Conservation (phyloP, 2,329 filamentous ascomycete species). For the Cercospora beticola region DNA sequence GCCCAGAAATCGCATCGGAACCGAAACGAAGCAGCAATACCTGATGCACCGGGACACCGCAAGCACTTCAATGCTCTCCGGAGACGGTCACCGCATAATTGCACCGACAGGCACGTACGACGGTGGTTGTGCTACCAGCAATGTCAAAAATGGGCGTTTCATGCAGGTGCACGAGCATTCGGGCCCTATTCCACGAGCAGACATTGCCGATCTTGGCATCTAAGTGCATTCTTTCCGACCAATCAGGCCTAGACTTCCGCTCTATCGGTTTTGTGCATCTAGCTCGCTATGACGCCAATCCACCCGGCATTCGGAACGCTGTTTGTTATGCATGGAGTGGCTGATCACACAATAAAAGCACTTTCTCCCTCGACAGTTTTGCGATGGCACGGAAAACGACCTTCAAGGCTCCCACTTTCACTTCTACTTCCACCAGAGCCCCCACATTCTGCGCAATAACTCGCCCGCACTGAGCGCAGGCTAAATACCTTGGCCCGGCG, state of each 20-base stretch:
- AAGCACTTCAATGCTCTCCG: background rate
- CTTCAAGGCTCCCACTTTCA: background rate
- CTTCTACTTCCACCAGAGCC: background rate
- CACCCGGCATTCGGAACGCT: constrained; percentile 8
- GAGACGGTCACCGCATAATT: background rate
- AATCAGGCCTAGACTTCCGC: background rate
- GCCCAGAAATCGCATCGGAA: background rate
- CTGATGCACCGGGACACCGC: background rate
- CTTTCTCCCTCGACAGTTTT: background rate
- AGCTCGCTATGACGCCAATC: constrained; percentile 8
- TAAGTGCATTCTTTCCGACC: background rate
- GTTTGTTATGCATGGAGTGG: constrained; percentile 5
- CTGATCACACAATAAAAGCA: constrained; percentile 11
- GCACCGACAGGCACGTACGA: background rate
- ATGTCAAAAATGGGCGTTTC: background rate
- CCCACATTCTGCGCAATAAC: background rate
- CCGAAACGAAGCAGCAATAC: background rate
- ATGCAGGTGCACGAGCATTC: background rate
- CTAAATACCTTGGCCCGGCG: background rate
- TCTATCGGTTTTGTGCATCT: constrained; percentile 4
- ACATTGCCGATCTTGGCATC: background rate
- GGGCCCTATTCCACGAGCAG: background rate
- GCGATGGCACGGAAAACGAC: background rate
- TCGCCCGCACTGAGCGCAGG: background rate
- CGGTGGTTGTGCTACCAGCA: background rate